These are phyloP conservation scores for Spencermartinsiella europaea DNA, from an alignment of 805 yeast species.

Conservation along the genomic window DNA sequence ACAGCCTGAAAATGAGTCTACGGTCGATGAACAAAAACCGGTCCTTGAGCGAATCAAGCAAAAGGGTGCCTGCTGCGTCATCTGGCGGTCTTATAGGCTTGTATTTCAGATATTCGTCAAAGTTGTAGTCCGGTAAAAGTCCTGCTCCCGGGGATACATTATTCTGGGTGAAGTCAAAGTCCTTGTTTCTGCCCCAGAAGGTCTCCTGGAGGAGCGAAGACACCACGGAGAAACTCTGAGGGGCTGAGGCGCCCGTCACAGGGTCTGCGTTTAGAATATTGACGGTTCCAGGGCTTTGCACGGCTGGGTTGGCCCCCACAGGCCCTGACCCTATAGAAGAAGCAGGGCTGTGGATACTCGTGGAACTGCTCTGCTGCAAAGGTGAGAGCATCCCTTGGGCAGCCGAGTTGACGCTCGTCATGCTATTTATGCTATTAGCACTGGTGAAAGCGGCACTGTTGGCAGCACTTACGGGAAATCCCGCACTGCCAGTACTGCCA, in stretches of 20 bases:
- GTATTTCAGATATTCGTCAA: conserved; percentile 17
- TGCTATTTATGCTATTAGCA: too few relatives aligned
- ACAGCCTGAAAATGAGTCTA: conserved; percentile 12
- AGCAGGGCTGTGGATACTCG: conserved; percentile 28
- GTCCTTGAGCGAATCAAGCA: conserved; percentile 12
- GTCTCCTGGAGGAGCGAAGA: conserved; percentile 24
- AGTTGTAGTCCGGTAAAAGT: conserved; percentile 19
- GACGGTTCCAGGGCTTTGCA: conserved; percentile 11
- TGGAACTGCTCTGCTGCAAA: conserved; percentile 33
- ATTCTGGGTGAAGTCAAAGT: conserved; percentile 2
- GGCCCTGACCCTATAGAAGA: background rate
- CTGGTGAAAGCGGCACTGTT: background rate
- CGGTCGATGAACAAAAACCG: conserved; percentile 21
- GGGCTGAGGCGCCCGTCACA: conserved; percentile 16
- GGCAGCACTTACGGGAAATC: too few relatives aligned
- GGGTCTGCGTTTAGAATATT: conserved; percentile 24
- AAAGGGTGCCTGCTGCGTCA: conserved; percentile 12
- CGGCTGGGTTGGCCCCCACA: background rate
- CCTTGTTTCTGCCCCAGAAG: conserved; percentile 17
- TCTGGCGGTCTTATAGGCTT: conserved; percentile 17
- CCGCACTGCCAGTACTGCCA: background rate
- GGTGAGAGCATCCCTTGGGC: background rate
- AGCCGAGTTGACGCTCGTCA: background rate
- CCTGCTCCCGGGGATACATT: conserved; percentile 10
- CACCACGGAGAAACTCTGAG: conserved; percentile 27